Conservation (phyloP, 2,329 filamentous ascomycete genomes). For the Epicoccum nigrum region DNA sequence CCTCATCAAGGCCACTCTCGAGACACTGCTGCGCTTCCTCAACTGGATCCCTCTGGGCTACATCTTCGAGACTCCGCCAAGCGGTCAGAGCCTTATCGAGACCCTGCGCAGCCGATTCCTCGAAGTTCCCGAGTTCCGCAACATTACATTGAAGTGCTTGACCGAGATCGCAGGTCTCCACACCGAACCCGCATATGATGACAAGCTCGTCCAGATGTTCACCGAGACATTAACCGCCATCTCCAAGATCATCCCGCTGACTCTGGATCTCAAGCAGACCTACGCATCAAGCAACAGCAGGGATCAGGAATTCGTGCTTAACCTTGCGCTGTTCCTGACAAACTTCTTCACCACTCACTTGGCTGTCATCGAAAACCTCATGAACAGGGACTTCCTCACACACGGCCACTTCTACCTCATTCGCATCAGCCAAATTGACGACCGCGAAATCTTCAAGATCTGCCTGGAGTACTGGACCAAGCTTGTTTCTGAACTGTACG, state of each 20-base stretch:
- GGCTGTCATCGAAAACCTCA: conserved; percentile 91
- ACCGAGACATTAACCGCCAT: conserved; percentile 94
- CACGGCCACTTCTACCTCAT: conserved; percentile 99
- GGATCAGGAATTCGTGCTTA: conserved; percentile 98
- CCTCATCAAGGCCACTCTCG: conserved; percentile 93
- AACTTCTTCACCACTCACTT: conserved; percentile 97
- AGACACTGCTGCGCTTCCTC: conserved; percentile 93
- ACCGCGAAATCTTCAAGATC: conserved; percentile 99
- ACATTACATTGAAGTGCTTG: conserved; percentile 93
- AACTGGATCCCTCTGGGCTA: conserved; percentile 99
- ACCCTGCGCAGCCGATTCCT: conserved; percentile 92
- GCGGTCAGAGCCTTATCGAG: conserved; percentile 74
- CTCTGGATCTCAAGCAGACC: conserved; percentile 86
- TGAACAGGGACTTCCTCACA: conserved; percentile 91
- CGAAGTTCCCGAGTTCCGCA: conserved; percentile 92
- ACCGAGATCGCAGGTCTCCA: conserved; percentile 96
- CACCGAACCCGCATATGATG: conserved; percentile 85
- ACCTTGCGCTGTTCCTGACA: conserved; percentile 91
- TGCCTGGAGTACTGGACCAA: conserved; percentile 99
- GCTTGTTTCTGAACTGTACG: conserved; percentile 94
- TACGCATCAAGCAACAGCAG: conserved; percentile 89
- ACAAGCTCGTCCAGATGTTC: conserved; percentile 98
- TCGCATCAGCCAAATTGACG: conserved; percentile 97
- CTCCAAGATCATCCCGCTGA: conserved; percentile 88
- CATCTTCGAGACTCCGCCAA: conserved; percentile 89